Conservation (phyloP, 108 stramenopile species). For the Fragilariopsis cylindrus region DNA sequence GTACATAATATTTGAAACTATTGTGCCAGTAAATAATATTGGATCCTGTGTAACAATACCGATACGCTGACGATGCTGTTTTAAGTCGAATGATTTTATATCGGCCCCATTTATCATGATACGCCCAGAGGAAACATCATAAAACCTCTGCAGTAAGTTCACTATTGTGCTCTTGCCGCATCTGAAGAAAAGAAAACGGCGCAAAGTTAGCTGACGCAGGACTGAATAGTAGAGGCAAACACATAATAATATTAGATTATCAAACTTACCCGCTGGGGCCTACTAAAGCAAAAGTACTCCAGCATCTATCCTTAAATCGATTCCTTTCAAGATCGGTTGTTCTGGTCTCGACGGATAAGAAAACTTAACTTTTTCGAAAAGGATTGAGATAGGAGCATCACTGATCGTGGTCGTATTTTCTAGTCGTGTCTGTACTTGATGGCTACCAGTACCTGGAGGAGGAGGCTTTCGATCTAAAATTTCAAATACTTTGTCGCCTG, state of each 20-base stretch:
- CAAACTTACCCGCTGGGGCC: conserved; percentile 69
- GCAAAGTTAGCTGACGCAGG: neutral
- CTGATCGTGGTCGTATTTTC: neutral
- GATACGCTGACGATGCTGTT: conserved; percentile 52
- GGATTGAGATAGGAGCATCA: conserved; percentile 14
- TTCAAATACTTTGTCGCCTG: conserved; percentile 93
- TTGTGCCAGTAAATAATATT: conserved; percentile 82
- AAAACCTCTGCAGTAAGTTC: conserved; percentile 89
- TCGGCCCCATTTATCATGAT: conserved; percentile 84
- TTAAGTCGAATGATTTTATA: conserved; percentile 71
- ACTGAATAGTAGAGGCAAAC: neutral
- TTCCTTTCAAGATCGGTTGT: conserved; percentile 56
- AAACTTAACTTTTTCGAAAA: conserved; percentile 78
- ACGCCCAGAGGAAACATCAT: conserved; percentile 83
- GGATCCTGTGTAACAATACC: conserved; percentile 95
- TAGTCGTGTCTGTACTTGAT: conserved; percentile 27
- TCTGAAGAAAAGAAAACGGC: neutral
- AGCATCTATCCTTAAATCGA: conserved; percentile 69
- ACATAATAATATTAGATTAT: neutral
- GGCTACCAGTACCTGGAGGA: conserved; percentile 70
- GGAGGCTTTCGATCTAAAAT: conserved; percentile 75
- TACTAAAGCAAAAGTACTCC: conserved; percentile 92
- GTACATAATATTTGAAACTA: conserved; percentile 92
- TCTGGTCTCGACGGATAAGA: conserved; percentile 91
- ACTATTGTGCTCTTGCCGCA: conserved; percentile 80